phyloP scores from a whole-genome alignment of 75 land plant genomes.

The Selaginella moellendorffii region DNA sequence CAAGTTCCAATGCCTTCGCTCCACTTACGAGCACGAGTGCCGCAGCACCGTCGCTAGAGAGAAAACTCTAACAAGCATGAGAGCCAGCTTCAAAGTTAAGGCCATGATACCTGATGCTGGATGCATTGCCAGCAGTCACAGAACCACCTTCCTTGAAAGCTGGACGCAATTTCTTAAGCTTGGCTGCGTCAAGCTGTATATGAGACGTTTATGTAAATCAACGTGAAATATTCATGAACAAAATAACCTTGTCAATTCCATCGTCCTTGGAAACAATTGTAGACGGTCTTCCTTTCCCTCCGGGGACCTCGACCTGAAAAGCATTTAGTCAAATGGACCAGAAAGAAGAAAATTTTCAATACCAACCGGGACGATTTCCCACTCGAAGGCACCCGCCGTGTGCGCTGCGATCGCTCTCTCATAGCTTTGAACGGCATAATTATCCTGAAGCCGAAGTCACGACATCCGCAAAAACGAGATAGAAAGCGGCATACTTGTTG shows the following conservation, averaged over 20 bases:
- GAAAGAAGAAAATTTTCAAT: background rate
- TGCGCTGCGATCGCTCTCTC: slow-evolving; percentile 89
- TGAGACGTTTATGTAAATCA: background rate
- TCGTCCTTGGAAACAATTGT: slow-evolving; percentile 70
- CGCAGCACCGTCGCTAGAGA: slow-evolving; percentile 87
- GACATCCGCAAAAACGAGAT: background rate
- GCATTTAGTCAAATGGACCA: background rate
- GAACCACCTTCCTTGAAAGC: slow-evolving; percentile 78
- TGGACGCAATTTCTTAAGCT: slow-evolving; percentile 74
- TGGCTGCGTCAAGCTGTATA: slow-evolving; percentile 79
- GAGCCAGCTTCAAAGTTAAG: background rate
- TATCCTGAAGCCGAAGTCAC: slow-evolving; percentile 62
- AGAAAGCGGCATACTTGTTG: slow-evolving; percentile 46
- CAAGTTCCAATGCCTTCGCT: slow-evolving; percentile 54
- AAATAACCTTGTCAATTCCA: slow-evolving; percentile 59
- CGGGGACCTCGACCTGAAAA: slow-evolving; percentile 72
- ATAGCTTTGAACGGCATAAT: slow-evolving; percentile 70
- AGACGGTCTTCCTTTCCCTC: slow-evolving; percentile 60
- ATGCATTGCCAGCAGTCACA: slow-evolving; percentile 97
- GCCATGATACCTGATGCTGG: slow-evolving; percentile 91
- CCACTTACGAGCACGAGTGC: slow-evolving; percentile 92
- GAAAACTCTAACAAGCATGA: background rate
- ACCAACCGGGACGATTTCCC: slow-evolving; percentile 89
- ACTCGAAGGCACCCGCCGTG: slow-evolving; percentile 52
- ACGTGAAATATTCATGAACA: background rate